phyloP scores from a whole-genome alignment of 225 moss, liverwort and hornwort species.

The Physcomitrium patens region DNA sequence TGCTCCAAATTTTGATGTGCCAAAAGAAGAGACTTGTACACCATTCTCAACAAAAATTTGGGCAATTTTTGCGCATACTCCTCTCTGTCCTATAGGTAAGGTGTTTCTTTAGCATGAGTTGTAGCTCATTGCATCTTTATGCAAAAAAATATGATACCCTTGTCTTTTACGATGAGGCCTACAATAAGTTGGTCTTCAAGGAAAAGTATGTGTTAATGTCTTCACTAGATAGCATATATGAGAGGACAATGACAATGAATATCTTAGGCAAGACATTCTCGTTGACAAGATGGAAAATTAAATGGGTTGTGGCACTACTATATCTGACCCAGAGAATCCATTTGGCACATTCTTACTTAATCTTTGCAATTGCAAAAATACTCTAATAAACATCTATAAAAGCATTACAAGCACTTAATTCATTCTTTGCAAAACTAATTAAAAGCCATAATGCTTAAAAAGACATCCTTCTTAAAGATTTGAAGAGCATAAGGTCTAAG shows the following conservation, averaged over 20 bases:
- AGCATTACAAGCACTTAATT: conserved; percentile 83
- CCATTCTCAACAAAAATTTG: conserved; percentile 78
- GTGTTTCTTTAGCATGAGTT: conserved; percentile 81
- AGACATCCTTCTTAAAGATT: conserved; percentile 82
- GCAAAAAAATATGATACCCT: conserved; percentile 80
- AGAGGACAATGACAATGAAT: conserved; percentile 92
- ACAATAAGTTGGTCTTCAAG: conserved; percentile 89
- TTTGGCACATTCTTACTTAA: conserved; percentile 89
- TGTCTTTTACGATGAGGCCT: conserved; percentile 90
- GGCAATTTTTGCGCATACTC: conserved; percentile 90
- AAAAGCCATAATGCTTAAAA: conserved; percentile 68
- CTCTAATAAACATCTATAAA: conserved; percentile 87
- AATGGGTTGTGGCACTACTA: conserved; percentile 93
- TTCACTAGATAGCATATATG: conserved; percentile 84
- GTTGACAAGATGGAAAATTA: conserved; percentile 94
- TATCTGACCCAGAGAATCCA: conserved; percentile 76
- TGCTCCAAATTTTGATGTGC: conserved; percentile 81
- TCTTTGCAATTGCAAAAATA: conserved; percentile 84
- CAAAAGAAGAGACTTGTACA: conserved; percentile 80
- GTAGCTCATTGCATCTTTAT: conserved; percentile 84
- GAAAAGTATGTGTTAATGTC: conserved; percentile 86
- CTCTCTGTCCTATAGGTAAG: conserved; percentile 95
- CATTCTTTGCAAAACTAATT: conserved; percentile 72
- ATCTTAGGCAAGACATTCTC: conserved; percentile 97
- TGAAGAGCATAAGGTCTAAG: conserved; percentile 86